Evolutionary conservation across 1,284 basidiomycete genomes (phyloP).

Genomic region (Ustilago xerochloae): DNA sequence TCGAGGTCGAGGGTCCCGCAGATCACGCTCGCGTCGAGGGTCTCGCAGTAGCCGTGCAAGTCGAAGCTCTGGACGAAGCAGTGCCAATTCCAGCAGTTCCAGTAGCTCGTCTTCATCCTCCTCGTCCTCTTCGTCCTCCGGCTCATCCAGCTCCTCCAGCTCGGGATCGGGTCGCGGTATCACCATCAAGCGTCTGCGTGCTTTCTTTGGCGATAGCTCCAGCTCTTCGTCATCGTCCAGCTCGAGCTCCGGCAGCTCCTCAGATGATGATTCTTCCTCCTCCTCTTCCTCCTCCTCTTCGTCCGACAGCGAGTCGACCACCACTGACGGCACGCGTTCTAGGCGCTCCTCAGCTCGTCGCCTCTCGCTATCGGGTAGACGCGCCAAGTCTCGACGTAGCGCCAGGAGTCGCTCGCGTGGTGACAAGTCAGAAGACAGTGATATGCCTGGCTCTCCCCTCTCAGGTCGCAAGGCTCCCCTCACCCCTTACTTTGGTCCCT

Average conservation of each 20-base stretch:
- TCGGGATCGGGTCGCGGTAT: constrained; percentile 54
- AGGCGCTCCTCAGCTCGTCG: constrained; percentile 39
- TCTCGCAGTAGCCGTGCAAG: constrained; percentile 44
- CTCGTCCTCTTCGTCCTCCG: constrained; percentile 27
- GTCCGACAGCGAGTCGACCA: constrained; percentile 24
- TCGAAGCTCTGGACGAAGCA: constrained; percentile 35
- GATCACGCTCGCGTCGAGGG: constrained; percentile 29
- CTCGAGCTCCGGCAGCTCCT: constrained; percentile 38
- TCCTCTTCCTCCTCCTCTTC: constrained; percentile 21
- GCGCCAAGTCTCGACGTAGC: constrained; percentile 28
- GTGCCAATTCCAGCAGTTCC: constrained; percentile 39
- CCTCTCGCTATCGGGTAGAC: constrained; percentile 25
- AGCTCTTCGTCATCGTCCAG: constrained; percentile 52
- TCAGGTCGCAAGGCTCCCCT: constrained; percentile 36
- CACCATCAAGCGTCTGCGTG: constrained; percentile 60
- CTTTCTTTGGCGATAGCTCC: constrained; percentile 63
- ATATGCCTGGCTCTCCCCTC: constrained; percentile 32
- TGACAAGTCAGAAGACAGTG: constrained; percentile 41
- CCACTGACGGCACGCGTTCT: constrained; percentile 30
- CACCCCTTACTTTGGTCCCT: constrained; percentile 48
- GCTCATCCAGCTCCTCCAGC: constrained; percentile 33
- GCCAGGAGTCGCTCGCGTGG: constrained; percentile 23
- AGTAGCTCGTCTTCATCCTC: constrained; percentile 43
- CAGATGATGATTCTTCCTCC: constrained; percentile 29
- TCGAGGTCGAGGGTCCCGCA: not conserved